A percentile compares a stretch with the other conserved stretches of the same genome.
These are phyloP conservation scores for Phlebiopsis gigantea DNA, from an alignment of 768 basidiomycete species.

Conservation along the genomic window DNA sequence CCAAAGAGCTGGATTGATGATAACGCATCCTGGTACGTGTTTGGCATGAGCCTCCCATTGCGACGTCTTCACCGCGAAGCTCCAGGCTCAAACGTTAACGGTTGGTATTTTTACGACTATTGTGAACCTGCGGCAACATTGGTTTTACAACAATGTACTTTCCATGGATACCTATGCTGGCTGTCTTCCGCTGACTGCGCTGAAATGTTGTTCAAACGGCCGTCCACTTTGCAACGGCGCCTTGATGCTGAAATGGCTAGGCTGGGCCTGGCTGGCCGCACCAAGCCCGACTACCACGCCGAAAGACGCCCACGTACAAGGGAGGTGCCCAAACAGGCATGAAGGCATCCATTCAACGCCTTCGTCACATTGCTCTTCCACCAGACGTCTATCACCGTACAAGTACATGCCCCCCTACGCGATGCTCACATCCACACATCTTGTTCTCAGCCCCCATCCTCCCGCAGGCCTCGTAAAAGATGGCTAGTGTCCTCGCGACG, in stretches of 20 bases:
- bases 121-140: background rate
- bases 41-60: background rate
- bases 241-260: background rate
- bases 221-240: background rate
- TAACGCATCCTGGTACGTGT: background rate
- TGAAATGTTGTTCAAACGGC: background rate
- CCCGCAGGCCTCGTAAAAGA: background rate
- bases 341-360: constrained; percentile 2
- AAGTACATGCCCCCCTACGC: background rate
- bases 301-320: constrained; percentile 13
- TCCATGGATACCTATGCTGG: background rate
- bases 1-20: background rate
- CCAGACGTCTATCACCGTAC: constrained; percentile 7
- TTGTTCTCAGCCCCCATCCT: background rate
- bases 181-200: background rate
- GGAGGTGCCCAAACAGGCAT: constrained; percentile 1
- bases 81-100: background rate
- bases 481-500: background rate
- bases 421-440: constrained; percentile 2
- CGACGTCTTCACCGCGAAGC: background rate
- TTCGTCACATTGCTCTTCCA: constrained; percentile 6
- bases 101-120: background rate
- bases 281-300: background rate
- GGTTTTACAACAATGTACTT: background rate
- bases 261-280: background rate